phyloP scores from a whole-genome alignment of 495 filamentous ascomycete species.

The Filosporella fistucella region DNA sequence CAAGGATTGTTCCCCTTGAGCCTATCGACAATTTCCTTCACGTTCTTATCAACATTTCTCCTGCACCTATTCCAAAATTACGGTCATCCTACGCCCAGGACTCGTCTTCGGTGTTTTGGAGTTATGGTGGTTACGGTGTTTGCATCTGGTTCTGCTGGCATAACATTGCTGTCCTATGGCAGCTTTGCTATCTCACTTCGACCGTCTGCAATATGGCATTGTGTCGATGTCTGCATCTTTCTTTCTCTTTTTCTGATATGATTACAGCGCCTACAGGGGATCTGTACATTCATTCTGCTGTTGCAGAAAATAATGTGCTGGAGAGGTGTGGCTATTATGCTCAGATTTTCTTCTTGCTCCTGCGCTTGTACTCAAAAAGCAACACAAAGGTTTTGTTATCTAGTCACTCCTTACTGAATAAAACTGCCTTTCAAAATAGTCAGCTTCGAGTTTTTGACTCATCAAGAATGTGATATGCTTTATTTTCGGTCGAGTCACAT shows the following conservation, averaged over 20 bases:
- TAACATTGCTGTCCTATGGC: slow-evolving; percentile 13
- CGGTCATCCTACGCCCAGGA: slow-evolving; percentile 53
- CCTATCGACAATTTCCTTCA: slow-evolving; percentile 27
- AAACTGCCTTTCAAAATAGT: slow-evolving; percentile 10
- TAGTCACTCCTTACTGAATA: slow-evolving; percentile 27
- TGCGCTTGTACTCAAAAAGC: slow-evolving; percentile 8
- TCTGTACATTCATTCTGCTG: slow-evolving; percentile 18
- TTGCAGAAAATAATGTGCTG: slow-evolving; percentile 14
- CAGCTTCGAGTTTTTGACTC: too few relatives aligned
- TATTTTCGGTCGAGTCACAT: too few relatives aligned
- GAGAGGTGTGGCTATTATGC: slow-evolving; percentile 19
- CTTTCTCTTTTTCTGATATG: slow-evolving; percentile 9
- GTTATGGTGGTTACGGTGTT: slow-evolving; percentile 55
- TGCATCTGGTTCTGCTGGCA: slow-evolving; percentile 30
- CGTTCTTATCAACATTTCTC: slow-evolving; percentile 41
- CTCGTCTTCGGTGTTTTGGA: slow-evolving; percentile 48
- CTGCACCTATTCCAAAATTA: slow-evolving; percentile 49
- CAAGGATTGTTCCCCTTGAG: too few relatives aligned
- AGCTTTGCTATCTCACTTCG: slow-evolving; percentile 13
- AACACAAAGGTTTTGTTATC: slow-evolving; percentile 22
- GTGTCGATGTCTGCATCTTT: slow-evolving; percentile 14
- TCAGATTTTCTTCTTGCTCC: slow-evolving; percentile 15
- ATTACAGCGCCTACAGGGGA: not conserved
- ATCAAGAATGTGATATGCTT: too few relatives aligned
- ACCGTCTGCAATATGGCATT: slow-evolving; percentile 15